These are phyloP conservation scores for Boletus edulis DNA, from an alignment of 768 basidiomycete genomes.

Conservation along the genomic window DNA sequence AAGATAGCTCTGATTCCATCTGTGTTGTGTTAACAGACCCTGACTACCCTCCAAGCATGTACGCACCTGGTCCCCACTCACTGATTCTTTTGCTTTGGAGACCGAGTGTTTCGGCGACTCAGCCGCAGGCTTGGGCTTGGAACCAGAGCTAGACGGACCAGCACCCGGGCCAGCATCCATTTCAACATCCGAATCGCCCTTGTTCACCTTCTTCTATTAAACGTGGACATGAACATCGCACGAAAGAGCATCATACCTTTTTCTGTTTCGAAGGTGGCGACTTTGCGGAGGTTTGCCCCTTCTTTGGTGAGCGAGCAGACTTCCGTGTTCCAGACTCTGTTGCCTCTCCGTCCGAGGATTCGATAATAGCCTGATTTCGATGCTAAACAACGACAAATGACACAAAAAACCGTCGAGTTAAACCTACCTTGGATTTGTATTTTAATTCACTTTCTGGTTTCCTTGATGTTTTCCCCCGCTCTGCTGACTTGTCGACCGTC, in stretches of 20 bases:
- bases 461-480: constrained; percentile 9
- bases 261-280: constrained; percentile 10
- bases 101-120: constrained; percentile 3
- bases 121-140: not conserved
- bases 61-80: constrained; percentile 21
- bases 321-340: constrained; percentile 2
- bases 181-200: constrained; percentile 9
- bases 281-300: constrained; percentile 1
- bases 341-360: constrained; percentile 29
- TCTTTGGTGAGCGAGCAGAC: constrained; percentile 7
- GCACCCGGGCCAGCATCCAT: constrained; percentile 5
- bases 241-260: not conserved
- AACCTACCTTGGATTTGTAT: constrained; percentile 27
- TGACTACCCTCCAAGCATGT: not conserved
- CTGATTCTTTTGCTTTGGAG: constrained; percentile 4
- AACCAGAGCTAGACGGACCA: constrained; percentile 11
- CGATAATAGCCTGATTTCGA: constrained; percentile 21
- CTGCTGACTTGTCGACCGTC: constrained; percentile 7
- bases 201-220: not conserved
- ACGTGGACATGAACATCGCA: not conserved
- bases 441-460: constrained; percentile 20
- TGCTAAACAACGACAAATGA: not conserved
- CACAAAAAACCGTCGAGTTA: not conserved
- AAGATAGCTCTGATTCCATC: constrained; percentile 52
- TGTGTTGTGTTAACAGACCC: constrained; percentile 21